Base-by-base conservation (phyloP, 495 filamentous ascomycete species). In the Talaromyces proteolyticus region DNA sequence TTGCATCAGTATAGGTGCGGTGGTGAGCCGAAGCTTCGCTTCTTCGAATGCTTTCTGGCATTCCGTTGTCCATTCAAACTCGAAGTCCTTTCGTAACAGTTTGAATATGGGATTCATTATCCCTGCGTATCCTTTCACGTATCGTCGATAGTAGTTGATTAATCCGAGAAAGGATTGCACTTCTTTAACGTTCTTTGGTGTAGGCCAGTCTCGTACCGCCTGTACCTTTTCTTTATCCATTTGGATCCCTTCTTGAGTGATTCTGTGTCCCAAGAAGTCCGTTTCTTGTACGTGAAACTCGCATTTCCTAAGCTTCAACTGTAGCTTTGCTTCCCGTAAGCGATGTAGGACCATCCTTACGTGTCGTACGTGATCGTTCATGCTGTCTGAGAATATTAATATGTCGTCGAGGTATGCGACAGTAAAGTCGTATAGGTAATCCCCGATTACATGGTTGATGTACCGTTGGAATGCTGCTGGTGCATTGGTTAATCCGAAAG, bases 401-500 rank as follows among this genome's bases (percentile, higher is more conserved):
- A 53, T 53, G 43, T 22, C 42, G 4, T 47, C 18, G 14, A 40
- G 47, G 34, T 24, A 49, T 34, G 1, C 21, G 20, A n/a, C 14
- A 2, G 10, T 29, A 23, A 19, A 37, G 19, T 25, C 19, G 53
- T 37, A 25, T 41, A 46, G 39, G 44, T 19, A 54, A 12, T 14
- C n/a, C 12, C 29, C 20, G 21, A 39, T 40, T 18, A 55, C 20
- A 18, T 29, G 40, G 50, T 56, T 2, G 42, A 11, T 17, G 29
- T 57, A 53, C 50, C 26, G 34, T 44, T 44, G 6, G 46, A 25
- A 51, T 2, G 4, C 29, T 58, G 48, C 17, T 10, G n/a, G 22
- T 45, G 25, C 45, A 46, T 50, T 54, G 17, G 16, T 50, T 23
- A 57, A 44, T 41, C 17, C 45, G 36, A 60, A 61, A 14, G 25